These are phyloP conservation scores for Amanita rimosa DNA, from an alignment of 768 basidiomycete genomes.

Conservation along the genomic window DNA sequence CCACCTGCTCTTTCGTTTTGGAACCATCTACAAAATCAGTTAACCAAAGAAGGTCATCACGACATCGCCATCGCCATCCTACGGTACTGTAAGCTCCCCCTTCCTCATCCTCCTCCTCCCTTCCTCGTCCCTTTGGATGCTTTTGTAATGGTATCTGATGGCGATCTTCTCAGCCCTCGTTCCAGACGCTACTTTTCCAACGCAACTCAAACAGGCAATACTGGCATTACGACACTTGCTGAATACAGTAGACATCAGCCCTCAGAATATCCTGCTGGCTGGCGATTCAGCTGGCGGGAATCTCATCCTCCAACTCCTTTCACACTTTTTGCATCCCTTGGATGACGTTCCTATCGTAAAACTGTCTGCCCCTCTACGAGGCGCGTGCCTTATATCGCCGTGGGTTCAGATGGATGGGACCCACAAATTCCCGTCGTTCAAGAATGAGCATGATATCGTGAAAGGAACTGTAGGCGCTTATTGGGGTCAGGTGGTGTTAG, in stretches of 20 bases:
- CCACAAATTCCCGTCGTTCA: conserved; percentile 8
- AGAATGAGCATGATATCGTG: conserved; percentile 14
- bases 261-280: conserved; percentile 20
- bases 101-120: no score
- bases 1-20: conserved; percentile 16
- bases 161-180: neutral
- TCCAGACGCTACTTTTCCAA: conserved; percentile 24
- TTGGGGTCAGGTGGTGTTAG: conserved; percentile 10
- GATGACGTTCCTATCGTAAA: conserved; percentile 14
- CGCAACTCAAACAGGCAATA: conserved; percentile 19
- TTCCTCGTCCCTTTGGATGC: no score
- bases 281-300: conserved; percentile 31
- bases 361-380: conserved; percentile 15
- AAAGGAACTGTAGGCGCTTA: conserved; percentile 6
- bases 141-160: neutral
- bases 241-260: conserved; percentile 16
- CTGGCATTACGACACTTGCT: conserved; percentile 20
- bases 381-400: conserved; percentile 26
- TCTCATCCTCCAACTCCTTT: conserved; percentile 23
- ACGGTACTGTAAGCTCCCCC: conserved; percentile 17
- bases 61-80: conserved; percentile 19
- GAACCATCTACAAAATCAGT: conserved; percentile 16
- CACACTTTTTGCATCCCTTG: conserved; percentile 25
- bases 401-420: conserved; percentile 21
- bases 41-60: conserved; percentile 12